These are phyloP conservation scores for Gracilaria gracilis DNA, from an alignment of 23 red algal genomes.

Conservation along the genomic window DNA sequence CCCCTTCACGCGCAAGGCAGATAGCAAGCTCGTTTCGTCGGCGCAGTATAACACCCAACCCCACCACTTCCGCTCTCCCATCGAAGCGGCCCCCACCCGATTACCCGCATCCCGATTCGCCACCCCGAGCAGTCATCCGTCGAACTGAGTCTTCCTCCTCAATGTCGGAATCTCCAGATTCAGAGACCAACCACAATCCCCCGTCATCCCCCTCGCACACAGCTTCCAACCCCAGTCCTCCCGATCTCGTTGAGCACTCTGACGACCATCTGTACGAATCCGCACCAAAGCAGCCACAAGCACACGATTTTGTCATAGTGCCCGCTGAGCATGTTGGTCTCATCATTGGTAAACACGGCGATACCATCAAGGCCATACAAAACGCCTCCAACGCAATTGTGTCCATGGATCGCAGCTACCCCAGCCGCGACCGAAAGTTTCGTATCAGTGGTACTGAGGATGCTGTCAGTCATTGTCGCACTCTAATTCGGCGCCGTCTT, in stretches of 20 bases:
- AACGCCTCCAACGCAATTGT: constrained; percentile 64
- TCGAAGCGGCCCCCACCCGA: constrained; percentile 29
- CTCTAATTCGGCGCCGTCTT: constrained; percentile 45
- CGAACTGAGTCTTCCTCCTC: constrained; percentile 35
- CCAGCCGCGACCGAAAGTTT: constrained; percentile 63
- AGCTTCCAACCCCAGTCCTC: background rate
- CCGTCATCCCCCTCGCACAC: constrained; percentile 3
- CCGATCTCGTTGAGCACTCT: background rate
- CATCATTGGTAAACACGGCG: constrained; percentile 86
- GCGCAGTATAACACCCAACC: background rate
- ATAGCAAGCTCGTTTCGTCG: constrained; percentile 56
- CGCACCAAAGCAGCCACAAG: background rate
- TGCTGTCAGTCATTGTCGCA: constrained; percentile 60
- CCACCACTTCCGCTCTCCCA: background rate
- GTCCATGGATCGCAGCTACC: constrained; percentile 42
- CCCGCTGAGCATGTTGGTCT: constrained; percentile 80
- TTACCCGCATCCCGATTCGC: constrained; percentile 3
- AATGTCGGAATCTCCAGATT: constrained; percentile 32
- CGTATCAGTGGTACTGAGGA: constrained; percentile 55
- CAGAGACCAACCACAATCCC: background rate
- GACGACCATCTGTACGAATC: background rate
- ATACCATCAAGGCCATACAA: constrained; percentile 79
- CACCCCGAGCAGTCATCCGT: constrained; percentile 21
- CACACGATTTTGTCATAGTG: constrained; percentile 50
- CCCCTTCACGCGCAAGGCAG: constrained; percentile 34